Conservation (phyloP, 2,329 filamentous ascomycete species). For the Botryotinia convoluta region DNA sequence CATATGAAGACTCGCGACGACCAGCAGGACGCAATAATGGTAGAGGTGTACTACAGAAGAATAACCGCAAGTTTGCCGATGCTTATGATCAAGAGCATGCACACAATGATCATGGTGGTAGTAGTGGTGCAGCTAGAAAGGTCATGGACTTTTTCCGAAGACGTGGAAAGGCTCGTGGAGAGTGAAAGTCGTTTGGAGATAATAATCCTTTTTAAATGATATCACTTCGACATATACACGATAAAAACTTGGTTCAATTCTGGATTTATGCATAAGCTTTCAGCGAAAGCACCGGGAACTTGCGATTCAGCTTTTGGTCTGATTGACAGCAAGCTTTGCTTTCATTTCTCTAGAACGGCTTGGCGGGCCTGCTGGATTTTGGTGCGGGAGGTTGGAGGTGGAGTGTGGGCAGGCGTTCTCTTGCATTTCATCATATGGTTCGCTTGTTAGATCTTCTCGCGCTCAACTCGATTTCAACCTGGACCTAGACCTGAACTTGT, state of each 20-base stretch:
- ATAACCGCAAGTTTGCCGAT: slow-evolving; percentile 80
- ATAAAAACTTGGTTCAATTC: slow-evolving; percentile 15
- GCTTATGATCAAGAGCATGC: slow-evolving; percentile 77
- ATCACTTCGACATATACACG: slow-evolving; percentile 16
- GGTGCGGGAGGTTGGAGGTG: slow-evolving; percentile 10
- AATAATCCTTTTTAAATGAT: background rate
- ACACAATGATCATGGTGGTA: slow-evolving; percentile 67
- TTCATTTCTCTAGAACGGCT: slow-evolving; percentile 17
- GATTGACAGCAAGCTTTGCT: slow-evolving; percentile 15
- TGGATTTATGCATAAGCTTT: slow-evolving; percentile 17
- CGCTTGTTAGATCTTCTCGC: slow-evolving; percentile 9
- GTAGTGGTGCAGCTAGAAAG: slow-evolving; percentile 80
- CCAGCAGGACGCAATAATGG: slow-evolving; percentile 29
- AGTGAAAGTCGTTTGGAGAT: slow-evolving; percentile 18
- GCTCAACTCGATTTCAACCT: slow-evolving; percentile 2
- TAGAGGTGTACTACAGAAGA: slow-evolving; percentile 70
- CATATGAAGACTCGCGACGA: slow-evolving; percentile 30
- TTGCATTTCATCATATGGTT: slow-evolving; percentile 15
- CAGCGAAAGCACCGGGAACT: slow-evolving; percentile 15
- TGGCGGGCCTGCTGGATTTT: slow-evolving; percentile 19
- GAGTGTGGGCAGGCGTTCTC: slow-evolving; percentile 12
- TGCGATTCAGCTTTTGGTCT: slow-evolving; percentile 19
- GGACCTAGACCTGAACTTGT: background rate
- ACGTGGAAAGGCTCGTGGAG: slow-evolving; percentile 64
- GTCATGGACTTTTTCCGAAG: slow-evolving; percentile 99